Percentiles rank a stretch among this genome's conserved stretches.
Conservation (phyloP, 768 basidiomycete genomes). For the Psilocybe azurescens region DNA sequence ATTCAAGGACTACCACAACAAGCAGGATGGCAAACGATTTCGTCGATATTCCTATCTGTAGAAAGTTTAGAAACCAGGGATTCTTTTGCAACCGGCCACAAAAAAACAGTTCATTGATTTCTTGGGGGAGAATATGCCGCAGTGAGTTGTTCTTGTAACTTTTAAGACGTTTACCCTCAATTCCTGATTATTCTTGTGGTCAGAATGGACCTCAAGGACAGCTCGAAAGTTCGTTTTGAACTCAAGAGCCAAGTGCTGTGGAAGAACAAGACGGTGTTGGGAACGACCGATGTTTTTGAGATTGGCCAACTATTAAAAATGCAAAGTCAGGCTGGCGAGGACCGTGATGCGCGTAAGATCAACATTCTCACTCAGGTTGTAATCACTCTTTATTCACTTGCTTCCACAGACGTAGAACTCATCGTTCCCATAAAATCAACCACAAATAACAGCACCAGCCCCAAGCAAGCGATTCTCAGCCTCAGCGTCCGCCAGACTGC, state of each 20-base stretch:
- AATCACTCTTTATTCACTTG: background rate
- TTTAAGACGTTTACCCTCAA: background rate
- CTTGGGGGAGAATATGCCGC: slow-evolving; percentile 27
- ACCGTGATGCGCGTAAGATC: slow-evolving; percentile 18
- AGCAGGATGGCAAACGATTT: slow-evolving; percentile 21
- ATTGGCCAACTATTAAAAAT: slow-evolving; percentile 21
- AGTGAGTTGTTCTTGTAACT: slow-evolving; percentile 9
- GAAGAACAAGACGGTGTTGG: slow-evolving; percentile 20
- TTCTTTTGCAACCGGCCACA: slow-evolving; percentile 19
- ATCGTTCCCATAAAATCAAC: slow-evolving; percentile 15
- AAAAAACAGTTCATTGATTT: slow-evolving; percentile 15
- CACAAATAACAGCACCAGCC: background rate
- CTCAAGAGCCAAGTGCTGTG: slow-evolving; percentile 23
- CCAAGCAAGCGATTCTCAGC: slow-evolving; percentile 9
- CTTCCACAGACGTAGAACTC: slow-evolving; percentile 20
- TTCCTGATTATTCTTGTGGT: background rate
- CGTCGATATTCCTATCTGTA: slow-evolving; percentile 22
- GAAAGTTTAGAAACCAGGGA: slow-evolving; percentile 23
- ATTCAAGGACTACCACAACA: slow-evolving; percentile 21
- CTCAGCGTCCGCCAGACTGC: slow-evolving; percentile 19
- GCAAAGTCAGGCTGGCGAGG: slow-evolving; percentile 23
- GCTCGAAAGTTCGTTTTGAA: slow-evolving; percentile 23
- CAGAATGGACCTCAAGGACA: slow-evolving; percentile 21
- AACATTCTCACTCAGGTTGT: background rate
- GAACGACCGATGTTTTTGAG: slow-evolving; percentile 20